A percentile compares a stretch with the other conserved stretches of the same genome.
phyloP scores from a whole-genome alignment of 2,329 filamentous ascomycete species.

The Fusarium musae region DNA sequence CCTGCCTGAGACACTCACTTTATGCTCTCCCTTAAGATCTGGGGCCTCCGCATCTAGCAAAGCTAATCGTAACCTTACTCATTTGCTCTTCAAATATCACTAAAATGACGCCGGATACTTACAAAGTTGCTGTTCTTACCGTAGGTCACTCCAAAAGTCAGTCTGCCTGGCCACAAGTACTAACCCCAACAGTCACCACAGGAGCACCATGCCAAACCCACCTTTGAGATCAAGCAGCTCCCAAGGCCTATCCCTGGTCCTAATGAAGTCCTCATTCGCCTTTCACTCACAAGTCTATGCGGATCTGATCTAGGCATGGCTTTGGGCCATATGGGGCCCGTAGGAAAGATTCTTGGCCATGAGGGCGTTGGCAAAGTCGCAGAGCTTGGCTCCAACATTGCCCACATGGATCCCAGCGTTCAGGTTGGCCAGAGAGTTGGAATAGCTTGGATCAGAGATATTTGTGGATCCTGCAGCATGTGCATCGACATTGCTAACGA shows the following conservation, averaged over 20 bases:
- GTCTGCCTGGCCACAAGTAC: background rate
- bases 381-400: slow-evolving; percentile 50
- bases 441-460: slow-evolving; percentile 53
- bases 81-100: too few relatives aligned
- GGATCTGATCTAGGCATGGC: slow-evolving; percentile 54
- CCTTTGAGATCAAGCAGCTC: slow-evolving; percentile 14
- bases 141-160: background rate
- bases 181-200: slow-evolving; percentile 16
- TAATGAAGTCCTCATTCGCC: slow-evolving; percentile 47
- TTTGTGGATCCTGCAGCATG: slow-evolving; percentile 48
- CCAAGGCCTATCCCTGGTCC: slow-evolving; percentile 31
- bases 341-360: slow-evolving; percentile 53
- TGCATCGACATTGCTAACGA: slow-evolving; percentile 47
- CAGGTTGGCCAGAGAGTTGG: slow-evolving; percentile 51
- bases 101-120: slow-evolving; percentile 13
- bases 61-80: background rate
- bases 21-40: background rate
- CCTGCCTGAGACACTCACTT: background rate
- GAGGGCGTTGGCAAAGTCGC: slow-evolving; percentile 57
- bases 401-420: slow-evolving; percentile 35
- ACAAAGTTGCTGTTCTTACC: slow-evolving; percentile 26
- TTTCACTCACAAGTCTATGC: slow-evolving; percentile 52
- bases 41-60: background rate
- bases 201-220: slow-evolving; percentile 12
- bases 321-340: slow-evolving; percentile 51